Base-by-base conservation (phyloP, 768 basidiomycete genomes). In the Heimioporus sp. region DNA sequence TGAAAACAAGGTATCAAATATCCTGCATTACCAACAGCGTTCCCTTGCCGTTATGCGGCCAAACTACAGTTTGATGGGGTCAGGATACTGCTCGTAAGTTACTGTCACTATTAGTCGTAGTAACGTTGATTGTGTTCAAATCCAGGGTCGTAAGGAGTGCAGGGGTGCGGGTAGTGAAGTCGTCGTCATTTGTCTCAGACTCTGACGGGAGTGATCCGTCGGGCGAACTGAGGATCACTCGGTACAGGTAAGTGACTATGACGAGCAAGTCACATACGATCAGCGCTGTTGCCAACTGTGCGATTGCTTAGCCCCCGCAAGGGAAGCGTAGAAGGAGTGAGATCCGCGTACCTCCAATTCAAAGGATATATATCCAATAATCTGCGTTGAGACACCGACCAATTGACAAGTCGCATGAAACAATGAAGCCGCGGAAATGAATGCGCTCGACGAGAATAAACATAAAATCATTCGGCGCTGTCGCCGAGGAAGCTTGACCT, bases 211-310 rank as follows among this genome's bases (percentile, higher is more conserved):
- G 24, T 28, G 24, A 28, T 28, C 24, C 24, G 28, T 24, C 15
- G 7, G 40, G 10, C 12, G 16, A 24, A 21, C 21, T 20, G 16
- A 21, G 40, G 32, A 49, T 35, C 12, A 41, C 19, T 13, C 48
- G 48, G 32, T 49, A 49, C 11, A 49, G 7, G n/a, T 49, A 49
- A 6, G 48, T 49, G 40, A 49, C 48, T 31, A 24, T 17, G 16
- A 49, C 48, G 19, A 49, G 32, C 17, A 51, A 13, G 30, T 51
- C 45, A 20, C 49, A 51, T 10, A 51, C 19, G 15, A 51, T 32
- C 37, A 51, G 11, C 10, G 45, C 44, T 21, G 2, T 36, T 8
- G 19, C n/a, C 1, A 51, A 15, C 49, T 51, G 20, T 13, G 10
- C 7, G 11, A 20, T 19, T 17, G 24, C 24, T 28, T 28, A 28